Conservation (phyloP, 202 grass and related monocot genomes). For the Zizania palustris region DNA sequence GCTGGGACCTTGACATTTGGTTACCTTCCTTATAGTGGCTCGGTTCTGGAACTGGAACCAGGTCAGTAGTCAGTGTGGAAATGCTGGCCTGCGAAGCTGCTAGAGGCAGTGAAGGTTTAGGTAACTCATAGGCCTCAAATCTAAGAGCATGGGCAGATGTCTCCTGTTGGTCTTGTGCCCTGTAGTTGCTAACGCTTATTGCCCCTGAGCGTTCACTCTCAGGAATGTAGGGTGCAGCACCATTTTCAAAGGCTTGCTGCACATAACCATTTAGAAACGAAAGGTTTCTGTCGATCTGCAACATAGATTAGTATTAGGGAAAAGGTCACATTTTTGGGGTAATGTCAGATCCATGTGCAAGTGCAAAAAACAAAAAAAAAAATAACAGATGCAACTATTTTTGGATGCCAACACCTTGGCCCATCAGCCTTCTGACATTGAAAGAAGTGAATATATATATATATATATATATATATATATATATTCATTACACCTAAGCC, state of each 20-base stretch:
- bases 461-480: neutral
- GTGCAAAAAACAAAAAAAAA: constrained; percentile 26
- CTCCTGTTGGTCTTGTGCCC: constrained; percentile 76
- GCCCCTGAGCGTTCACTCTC: constrained; percentile 72
- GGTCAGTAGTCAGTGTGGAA: constrained; percentile 50
- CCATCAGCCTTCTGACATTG: neutral
- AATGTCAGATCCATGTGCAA: constrained; percentile 9
- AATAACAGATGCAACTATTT: constrained; percentile 4
- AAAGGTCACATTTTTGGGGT: neutral
- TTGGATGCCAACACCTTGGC: constrained; percentile 20
- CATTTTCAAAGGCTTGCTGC: constrained; percentile 89
- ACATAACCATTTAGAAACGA: constrained; percentile 79
- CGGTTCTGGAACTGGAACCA: constrained; percentile 75
- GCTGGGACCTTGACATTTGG: constrained; percentile 56
- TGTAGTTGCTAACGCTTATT: constrained; percentile 54
- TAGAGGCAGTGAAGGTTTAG: constrained; percentile 59
- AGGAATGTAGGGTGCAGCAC: constrained; percentile 78
- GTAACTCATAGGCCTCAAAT: constrained; percentile 97
- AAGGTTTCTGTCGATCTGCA: constrained; percentile 78
- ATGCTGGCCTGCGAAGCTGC: constrained; percentile 50
- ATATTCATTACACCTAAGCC: too few species aligned
- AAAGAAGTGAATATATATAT: neutral
- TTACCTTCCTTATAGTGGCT: constrained; percentile 69
- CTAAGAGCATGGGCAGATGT: constrained; percentile 74
- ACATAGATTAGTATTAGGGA: constrained; percentile 40